Evolutionary conservation across 805 yeast genomes (phyloP), one percentile per base, ranked within the genome.

Genomic region (Myxozyma nipponensis): DNA sequence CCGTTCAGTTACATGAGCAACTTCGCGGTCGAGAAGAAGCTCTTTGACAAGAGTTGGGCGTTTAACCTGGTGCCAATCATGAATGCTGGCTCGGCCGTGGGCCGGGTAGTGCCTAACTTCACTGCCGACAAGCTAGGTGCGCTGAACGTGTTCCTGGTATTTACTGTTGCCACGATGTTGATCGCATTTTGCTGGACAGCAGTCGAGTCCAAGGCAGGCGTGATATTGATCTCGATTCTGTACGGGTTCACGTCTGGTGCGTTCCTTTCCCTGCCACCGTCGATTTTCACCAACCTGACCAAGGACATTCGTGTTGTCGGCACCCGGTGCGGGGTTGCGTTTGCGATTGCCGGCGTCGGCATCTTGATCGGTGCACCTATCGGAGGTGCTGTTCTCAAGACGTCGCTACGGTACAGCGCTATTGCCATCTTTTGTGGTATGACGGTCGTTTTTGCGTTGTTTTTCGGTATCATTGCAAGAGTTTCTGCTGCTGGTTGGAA

Each of bases 241-340:
- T 61, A 60, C 42, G 72, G 72, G 1, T 54, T 66, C 43, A 56
- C 63, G 35, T 57, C 65, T 3, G 72, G 72, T 6, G 64, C 70
- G 1, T 47, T 63, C 10, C 64, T 66, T 13, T 64, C 68, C 3
- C 49, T 68, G 13, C 65, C 66, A 2, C 68, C 71, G 1, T 62
- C 68, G 0, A 54, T 64, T n/a, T 53, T 65, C 1, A 62, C 67
- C 1, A 48, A 55, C n/a, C 35, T 52, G 10, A 63, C 66, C 6
- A 47, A 58, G 0, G 58, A 65, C 44, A 34, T 63, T 35, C 45
- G 56, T 7, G 24, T 59, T 19, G 52, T 64, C 18, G 69, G 70
- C 3, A 60, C 61, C 2, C 55, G 69, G 7, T 84, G 86, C 88
- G 86, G 86, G 1, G 50, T 80, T 44, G 76, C 86, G 0, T 71